Conservation (phyloP, 2,329 filamentous ascomycete genomes). For the Parastagonospora avenae region DNA sequence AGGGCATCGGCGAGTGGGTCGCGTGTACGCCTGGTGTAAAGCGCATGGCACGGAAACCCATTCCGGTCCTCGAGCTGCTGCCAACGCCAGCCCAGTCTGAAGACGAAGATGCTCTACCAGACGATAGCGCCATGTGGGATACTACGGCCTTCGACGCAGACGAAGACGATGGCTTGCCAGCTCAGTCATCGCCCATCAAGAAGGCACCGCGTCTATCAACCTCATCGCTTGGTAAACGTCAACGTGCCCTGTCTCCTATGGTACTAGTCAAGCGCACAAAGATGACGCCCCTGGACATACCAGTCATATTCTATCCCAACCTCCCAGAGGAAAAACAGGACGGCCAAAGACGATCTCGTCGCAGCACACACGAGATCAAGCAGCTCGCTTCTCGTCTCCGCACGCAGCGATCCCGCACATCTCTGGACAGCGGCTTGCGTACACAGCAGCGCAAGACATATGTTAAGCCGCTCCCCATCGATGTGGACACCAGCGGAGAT, state of each 20-base stretch:
- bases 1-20: conserved; percentile 55
- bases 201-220: conserved; percentile 8
- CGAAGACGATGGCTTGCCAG: conserved; percentile 19
- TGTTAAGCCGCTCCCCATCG: conserved; percentile 4
- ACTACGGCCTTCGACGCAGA: conserved; percentile 13
- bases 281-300: conserved; percentile 20
- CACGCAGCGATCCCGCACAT: conserved; percentile 18
- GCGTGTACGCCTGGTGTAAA: conserved; percentile 44
- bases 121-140: conserved; percentile 11
- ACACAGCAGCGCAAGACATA: conserved; percentile 21
- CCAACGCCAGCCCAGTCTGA: conserved; percentile 37
- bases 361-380: conserved; percentile 15
- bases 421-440: conserved; percentile 20
- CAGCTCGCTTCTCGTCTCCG: conserved; percentile 3
- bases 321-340: conserved; percentile 12
- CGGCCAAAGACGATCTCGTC: conserved; percentile 10
- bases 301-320: conserved; percentile 21
- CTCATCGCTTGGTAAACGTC: conserved; percentile 28
- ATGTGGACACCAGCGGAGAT: not conserved
- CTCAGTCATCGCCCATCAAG: conserved; percentile 35
- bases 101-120: conserved; percentile 10
- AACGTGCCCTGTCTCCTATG: conserved; percentile 29
- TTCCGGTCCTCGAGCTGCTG: conserved; percentile 28
- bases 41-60: conserved; percentile 14
- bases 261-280: conserved; percentile 29